Base-by-base conservation (phyloP, 2,329 filamentous ascomycete genomes). In the Ceratocystis eucalypticola region DNA sequence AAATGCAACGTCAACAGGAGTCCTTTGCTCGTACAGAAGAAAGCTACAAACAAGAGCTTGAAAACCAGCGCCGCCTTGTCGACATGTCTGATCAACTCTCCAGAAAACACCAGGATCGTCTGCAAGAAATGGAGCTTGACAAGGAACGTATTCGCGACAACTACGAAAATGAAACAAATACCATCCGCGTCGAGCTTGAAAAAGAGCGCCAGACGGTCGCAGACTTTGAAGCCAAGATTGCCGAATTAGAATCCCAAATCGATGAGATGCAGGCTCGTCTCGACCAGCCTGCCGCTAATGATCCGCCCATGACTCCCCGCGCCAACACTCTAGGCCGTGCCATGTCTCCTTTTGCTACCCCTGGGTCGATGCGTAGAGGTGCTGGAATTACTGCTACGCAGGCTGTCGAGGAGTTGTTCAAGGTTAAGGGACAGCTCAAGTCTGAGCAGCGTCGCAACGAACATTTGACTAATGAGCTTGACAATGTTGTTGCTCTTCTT, bases 1-100 rank as follows among this genome's bases (percentile, higher is more conserved):
- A 87, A 72, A 85, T 96, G 37, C 91, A 96, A 72, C 87, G 91
- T 73, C 82, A 96, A 44, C 88, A 94, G 72, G 91, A 96, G 72
- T 84, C 89, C 22, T 88, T 88, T 30, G 87, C 89, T 1, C 84
- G 89, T 65, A 86, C 86, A n/a, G 87, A 96, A 69, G 88, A 96
- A 73, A 87, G 88, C 68, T 95, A 94, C 79, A 86, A 88, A 71
- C 86, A 92, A 66, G 92, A 97, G 74, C 80, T 96, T 6, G 91
- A 95, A 70, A 88, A 88, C 69, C 85, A 88, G 30, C 86, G 84
- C 67, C 85, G 94, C 57, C 81, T 99, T 22, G 89, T 91, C 1
- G 88, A 96, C 69, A 82, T 95, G 73, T 89, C 90, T 70, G 83
- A 89, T 67, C 86, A 92, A 72, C 86, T 88, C 65, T 86, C 88